These are phyloP conservation scores for Pythium apleroticum DNA, from an alignment of 352 stramenopile genomes.

Conservation along the genomic window DNA sequence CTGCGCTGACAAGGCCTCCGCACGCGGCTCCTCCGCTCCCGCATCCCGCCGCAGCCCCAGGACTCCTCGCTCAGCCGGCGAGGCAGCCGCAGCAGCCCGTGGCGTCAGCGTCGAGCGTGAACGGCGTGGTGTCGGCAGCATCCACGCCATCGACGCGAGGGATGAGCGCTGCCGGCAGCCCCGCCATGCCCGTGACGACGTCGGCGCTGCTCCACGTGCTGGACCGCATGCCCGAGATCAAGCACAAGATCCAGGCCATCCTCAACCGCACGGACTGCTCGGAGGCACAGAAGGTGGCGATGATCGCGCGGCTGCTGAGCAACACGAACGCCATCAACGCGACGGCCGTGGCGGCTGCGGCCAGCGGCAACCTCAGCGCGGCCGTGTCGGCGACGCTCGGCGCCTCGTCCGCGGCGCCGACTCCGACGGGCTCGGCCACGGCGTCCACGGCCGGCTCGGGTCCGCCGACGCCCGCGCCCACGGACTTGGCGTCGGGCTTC, in stretches of 20 bases:
- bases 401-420: constrained; percentile 3
- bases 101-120: not conserved
- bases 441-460: not conserved
- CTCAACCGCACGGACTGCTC: constrained; percentile 82
- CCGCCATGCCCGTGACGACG: constrained; percentile 70
- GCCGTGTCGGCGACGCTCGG: constrained; percentile 29
- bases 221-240: constrained; percentile 88
- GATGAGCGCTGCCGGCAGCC: constrained; percentile 1
- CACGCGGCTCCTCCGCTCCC: constrained; percentile 5
- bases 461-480: not conserved
- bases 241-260: constrained; percentile 89
- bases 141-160: not conserved
- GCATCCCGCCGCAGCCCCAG: not conserved
- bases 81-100: constrained; percentile 1
- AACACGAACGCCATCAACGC: constrained; percentile 79
- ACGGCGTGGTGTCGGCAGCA: not conserved
- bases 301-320: constrained; percentile 84
- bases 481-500: not conserved
- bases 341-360: constrained; percentile 27
- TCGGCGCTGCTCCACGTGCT: constrained; percentile 79
- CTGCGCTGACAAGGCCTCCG: constrained; percentile 6
- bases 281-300: constrained; percentile 87
- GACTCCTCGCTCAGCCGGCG: not conserved
- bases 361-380: constrained; percentile 25
- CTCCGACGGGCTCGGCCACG: not conserved